Evolutionary conservation across 1,139 yeast genomes (phyloP), one percentile per base, ranked within the genome.

Genomic region (Scheffersomyces lignicola): DNA sequence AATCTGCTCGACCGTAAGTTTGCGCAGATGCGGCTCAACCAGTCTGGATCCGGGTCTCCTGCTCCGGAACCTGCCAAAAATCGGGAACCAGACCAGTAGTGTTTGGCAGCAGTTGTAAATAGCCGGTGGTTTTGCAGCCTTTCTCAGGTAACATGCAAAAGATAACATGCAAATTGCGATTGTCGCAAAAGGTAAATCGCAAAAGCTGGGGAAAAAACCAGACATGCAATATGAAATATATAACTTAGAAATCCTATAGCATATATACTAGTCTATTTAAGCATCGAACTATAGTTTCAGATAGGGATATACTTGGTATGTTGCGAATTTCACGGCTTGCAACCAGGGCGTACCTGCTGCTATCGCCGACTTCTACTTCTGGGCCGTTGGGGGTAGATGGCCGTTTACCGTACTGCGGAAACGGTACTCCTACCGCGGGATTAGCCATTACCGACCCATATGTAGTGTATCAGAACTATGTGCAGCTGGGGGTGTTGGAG

Each of bases 401-500:
- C 4, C 48, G 74, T 33, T 41, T 51, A n/a, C 70, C 69, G 5
- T 18, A 26, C 14, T 23, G 13, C 12, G 15, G 13, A 15, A 12
- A 13, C 5, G 20, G 11, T 18, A 9, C 15, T 8, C 5, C 17
- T 21, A 16, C 29, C 6, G 33, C 40, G 5, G 52, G 47, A 2
- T 31, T 78, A 15, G 50, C 78, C 2, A 65, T 83, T 11, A 81
- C 89, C 0, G 90, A 83, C 51, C 90, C 92, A 0, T 71, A 71
- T 32, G 44, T 70, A 3, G 51, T 82, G 2, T 83, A 83, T 48
- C 78, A 76, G 42, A 71, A 70, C 44, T 71, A 75, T 38, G 69
- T 81, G 1, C 53, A 65, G 0, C 63, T 63, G 34, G 86, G 86
- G 1, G 42, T 69, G 2, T 56, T 83, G 7, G 60, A 69, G 36